Evolutionary conservation across 345 rosid species (phyloP).

Genomic region (Moringa oleifera): DNA sequence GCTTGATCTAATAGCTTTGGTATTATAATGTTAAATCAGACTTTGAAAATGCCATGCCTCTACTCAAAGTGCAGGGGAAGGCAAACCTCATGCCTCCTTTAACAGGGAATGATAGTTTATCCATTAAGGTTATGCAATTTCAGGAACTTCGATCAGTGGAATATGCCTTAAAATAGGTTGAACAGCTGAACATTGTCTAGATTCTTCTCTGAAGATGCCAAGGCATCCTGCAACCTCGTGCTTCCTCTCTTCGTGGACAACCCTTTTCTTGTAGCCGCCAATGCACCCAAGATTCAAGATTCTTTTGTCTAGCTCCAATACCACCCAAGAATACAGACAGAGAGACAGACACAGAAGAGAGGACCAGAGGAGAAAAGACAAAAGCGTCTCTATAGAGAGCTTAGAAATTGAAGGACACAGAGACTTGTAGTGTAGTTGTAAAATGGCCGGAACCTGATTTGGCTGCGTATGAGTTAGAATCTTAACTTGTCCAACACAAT

Average conservation of each 20-base stretch:
- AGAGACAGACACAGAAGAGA: neutral
- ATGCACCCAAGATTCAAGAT: neutral
- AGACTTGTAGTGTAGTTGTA: conserved; percentile 7
- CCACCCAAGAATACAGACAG: no score
- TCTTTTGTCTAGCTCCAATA: neutral
- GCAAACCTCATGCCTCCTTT: no score
- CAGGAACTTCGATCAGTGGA: neutral
- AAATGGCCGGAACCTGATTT: no score
- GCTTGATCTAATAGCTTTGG: no score
- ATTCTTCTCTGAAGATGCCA: neutral
- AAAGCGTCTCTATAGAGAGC: conserved; percentile 17
- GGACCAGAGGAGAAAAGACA: conserved; percentile 6
- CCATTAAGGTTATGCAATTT: no score
- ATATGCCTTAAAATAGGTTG: neutral
- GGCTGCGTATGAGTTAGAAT: neutral
- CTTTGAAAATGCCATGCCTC: no score
- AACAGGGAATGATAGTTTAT: no score
- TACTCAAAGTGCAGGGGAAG: no score
- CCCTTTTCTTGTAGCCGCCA: no score
- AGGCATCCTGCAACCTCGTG: neutral
- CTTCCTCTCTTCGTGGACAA: no score
- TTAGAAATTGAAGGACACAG: conserved; percentile 30
- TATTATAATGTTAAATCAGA: no score
- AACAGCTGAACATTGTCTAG: neutral
- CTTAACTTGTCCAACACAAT: neutral